These are phyloP conservation scores for Pochonia chlamydosporia DNA, from an alignment of 2,329 filamentous ascomycete species.

Conservation along the genomic window DNA sequence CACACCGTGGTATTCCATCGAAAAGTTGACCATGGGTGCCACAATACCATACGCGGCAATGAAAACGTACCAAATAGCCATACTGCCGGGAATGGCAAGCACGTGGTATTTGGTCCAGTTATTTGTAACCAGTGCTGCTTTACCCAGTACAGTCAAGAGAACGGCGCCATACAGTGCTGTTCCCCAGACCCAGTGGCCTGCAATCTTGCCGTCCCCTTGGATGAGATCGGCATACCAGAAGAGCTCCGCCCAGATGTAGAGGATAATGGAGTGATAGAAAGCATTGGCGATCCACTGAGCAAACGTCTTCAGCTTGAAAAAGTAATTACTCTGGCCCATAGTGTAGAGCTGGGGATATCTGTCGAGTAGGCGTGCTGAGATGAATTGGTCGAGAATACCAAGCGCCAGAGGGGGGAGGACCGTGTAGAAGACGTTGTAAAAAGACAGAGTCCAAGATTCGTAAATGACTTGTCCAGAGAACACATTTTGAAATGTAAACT, in stretches of 20 bases:
- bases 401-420: constrained; percentile 88
- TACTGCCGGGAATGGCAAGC: constrained; percentile 88
- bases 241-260: constrained; percentile 79
- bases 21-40: constrained; percentile 76
- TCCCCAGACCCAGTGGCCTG: constrained; percentile 97
- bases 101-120: constrained; percentile 99
- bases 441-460: constrained; percentile 98
- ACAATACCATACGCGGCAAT: constrained; percentile 82
- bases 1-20: constrained; percentile 77
- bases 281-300: constrained; percentile 89
- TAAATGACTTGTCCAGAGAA: constrained; percentile 98
- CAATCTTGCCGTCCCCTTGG: constrained; percentile 70
- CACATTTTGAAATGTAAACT: constrained; percentile 97
- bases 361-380: constrained; percentile 87
- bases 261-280: constrained; percentile 87
- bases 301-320: constrained; percentile 92
- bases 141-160: constrained; percentile 88
- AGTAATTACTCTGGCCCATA: constrained; percentile 85
- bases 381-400: constrained; percentile 96
- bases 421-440: constrained; percentile 99
- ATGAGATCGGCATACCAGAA: constrained; percentile 80
- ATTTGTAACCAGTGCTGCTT: constrained; percentile 89
- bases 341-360: constrained; percentile 94
- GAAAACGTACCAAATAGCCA: constrained; percentile 87
- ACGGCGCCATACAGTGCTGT: constrained; percentile 90